Conservation (phyloP, 441 rosid species). For the Pelargonium fulgidum region DNA sequence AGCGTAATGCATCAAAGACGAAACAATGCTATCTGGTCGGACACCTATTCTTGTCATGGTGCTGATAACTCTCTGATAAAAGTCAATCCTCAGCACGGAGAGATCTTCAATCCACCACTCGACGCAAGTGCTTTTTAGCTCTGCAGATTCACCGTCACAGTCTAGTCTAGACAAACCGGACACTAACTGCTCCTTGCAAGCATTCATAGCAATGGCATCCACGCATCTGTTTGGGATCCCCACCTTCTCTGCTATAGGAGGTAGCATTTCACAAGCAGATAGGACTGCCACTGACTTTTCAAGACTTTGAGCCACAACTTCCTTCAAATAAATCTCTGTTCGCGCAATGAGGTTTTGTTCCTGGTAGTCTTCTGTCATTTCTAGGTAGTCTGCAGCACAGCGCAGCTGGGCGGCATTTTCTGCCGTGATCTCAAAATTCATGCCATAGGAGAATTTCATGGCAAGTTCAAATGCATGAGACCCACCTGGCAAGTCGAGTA, state of each 20-base stretch:
- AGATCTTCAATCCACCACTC: slow-evolving; percentile 85
- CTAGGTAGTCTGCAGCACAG: slow-evolving; percentile 65
- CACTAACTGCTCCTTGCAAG: slow-evolving; percentile 67
- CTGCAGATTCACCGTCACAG: slow-evolving; percentile 39
- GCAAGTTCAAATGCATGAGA: slow-evolving; percentile 65
- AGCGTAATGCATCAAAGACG: slow-evolving; percentile 73
- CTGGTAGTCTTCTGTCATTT: slow-evolving; percentile 72
- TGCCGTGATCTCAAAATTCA: slow-evolving; percentile 75
- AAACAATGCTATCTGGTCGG: slow-evolving; percentile 43
- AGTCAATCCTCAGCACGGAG: slow-evolving; percentile 47
- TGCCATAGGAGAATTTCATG: slow-evolving; percentile 81
- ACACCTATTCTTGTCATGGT: slow-evolving; percentile 57
- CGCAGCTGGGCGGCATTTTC: slow-evolving; percentile 56
- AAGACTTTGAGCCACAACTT: slow-evolving; percentile 50
- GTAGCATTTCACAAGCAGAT: slow-evolving; percentile 45
- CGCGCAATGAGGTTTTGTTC: slow-evolving; percentile 58
- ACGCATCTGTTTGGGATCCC: slow-evolving; percentile 48
- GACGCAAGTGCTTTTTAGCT: slow-evolving; percentile 46
- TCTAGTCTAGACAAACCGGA: slow-evolving; percentile 52
- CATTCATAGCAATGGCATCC: slow-evolving; percentile 69
- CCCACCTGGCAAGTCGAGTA: slow-evolving; percentile 65
- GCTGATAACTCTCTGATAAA: slow-evolving; percentile 46
- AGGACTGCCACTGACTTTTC: slow-evolving; percentile 62
- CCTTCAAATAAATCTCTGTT: slow-evolving; percentile 50
- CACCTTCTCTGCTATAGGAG: slow-evolving; percentile 39